Percentiles rank a stretch among this genome's conserved stretches.
phyloP scores from a whole-genome alignment of 1,139 yeast genomes.

The Tardiomyces blankii region DNA sequence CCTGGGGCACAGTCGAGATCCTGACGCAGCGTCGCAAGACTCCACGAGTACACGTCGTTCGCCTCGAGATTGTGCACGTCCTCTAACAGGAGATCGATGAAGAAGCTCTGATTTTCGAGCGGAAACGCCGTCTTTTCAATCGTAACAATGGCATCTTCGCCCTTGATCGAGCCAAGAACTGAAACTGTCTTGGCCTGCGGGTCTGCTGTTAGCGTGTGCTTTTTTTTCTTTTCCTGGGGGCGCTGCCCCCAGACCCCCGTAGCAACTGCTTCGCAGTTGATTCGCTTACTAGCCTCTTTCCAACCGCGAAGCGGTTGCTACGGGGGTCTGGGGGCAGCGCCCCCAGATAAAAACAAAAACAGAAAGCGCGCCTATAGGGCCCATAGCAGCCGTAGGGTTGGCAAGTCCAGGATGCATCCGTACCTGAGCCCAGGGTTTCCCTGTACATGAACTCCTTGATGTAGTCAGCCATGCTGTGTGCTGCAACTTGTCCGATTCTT shows the following conservation, averaged over 20 bases:
- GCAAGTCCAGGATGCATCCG: too few relatives aligned
- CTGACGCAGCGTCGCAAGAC: conserved; percentile 42
- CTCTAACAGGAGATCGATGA: conserved; percentile 11
- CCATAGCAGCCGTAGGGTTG: too few relatives aligned
- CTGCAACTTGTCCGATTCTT: too few relatives aligned
- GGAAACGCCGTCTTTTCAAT: conserved; percentile 62
- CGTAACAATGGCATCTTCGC: conserved; percentile 54
- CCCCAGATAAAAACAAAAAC: too few relatives aligned
- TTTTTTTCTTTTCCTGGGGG: too few relatives aligned
- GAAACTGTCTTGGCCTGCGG: conserved; percentile 55
- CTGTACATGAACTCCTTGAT: background rate
- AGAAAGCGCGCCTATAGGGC: too few relatives aligned
- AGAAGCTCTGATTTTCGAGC: conserved; percentile 11
- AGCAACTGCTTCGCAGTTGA: too few relatives aligned
- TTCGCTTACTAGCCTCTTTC: too few relatives aligned
- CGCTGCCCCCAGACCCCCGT: too few relatives aligned
- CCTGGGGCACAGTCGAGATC: conserved; percentile 40
- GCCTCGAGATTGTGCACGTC: conserved; percentile 39
- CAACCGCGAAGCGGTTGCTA: too few relatives aligned
- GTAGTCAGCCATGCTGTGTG: background rate
- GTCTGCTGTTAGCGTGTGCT: conserved; percentile 27
- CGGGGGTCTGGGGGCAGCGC: too few relatives aligned
- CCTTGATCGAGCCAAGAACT: conserved; percentile 54
- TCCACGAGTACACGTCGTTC: conserved; percentile 86
- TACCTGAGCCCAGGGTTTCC: background rate